Evolutionary conservation across 495 filamentous ascomycete genomes (phyloP).

Genomic region (Elaphomyces granulatus): DNA sequence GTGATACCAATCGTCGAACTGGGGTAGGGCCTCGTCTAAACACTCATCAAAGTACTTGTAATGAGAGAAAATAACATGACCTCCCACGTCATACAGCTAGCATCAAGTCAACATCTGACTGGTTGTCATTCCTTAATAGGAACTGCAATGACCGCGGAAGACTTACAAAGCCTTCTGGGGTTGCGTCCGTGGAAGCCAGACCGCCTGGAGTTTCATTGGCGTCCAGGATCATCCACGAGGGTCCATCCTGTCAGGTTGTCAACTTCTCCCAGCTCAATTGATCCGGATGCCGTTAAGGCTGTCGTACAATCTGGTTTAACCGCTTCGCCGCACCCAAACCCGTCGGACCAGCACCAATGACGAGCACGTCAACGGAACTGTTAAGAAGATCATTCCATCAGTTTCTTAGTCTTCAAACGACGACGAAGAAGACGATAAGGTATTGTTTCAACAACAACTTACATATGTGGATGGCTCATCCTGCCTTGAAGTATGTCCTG

Average conservation of each 20-base stretch:
- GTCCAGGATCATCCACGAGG: slow-evolving; percentile 95
- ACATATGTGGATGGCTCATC: slow-evolving; percentile 43
- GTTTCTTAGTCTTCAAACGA: no score
- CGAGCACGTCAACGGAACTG: slow-evolving; percentile 89
- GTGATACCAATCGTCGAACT: slow-evolving; percentile 87
- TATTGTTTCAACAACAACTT: slow-evolving; percentile 8
- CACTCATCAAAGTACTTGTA: slow-evolving; percentile 99
- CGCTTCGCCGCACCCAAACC: slow-evolving; percentile 95
- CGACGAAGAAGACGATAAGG: no score
- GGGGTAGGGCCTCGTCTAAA: slow-evolving; percentile 89
- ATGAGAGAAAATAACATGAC: slow-evolving; percentile 99
- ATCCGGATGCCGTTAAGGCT: slow-evolving; percentile 6
- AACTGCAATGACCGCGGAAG: neutral
- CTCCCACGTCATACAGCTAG: slow-evolving; percentile 96
- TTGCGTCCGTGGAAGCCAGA: slow-evolving; percentile 92
- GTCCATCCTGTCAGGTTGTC: slow-evolving; percentile 46
- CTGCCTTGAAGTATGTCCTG: slow-evolving; percentile 45
- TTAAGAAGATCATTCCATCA: no score
- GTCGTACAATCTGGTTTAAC: slow-evolving; percentile 79
- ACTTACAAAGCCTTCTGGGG: slow-evolving; percentile 94
- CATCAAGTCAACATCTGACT: no score
- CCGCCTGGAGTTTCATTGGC: slow-evolving; percentile 87
- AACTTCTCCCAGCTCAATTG: slow-evolving; percentile 7
- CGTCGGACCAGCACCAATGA: slow-evolving; percentile 96
- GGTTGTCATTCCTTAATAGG: slow-evolving; percentile 4